Conservation (phyloP, 75 land plant genomes). For the Ceratopteris richardii region DNA sequence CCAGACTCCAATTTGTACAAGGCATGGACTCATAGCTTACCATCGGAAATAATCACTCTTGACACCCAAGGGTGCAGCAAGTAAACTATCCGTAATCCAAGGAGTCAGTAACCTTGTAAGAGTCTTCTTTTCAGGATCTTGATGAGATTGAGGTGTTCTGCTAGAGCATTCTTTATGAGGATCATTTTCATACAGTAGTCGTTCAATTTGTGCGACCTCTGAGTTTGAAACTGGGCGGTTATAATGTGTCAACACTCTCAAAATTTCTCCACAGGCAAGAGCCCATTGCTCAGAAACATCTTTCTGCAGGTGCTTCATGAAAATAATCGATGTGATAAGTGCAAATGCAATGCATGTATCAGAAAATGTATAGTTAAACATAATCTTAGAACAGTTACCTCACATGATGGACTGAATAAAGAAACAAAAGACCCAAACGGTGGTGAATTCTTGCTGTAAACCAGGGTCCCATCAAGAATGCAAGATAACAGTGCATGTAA, state of each 20-base stretch:
- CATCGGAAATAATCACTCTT: constrained; percentile 89
- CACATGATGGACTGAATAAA: constrained; percentile 59
- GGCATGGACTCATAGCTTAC: too few species aligned
- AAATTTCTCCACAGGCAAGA: constrained; percentile 82
- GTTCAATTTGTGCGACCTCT: constrained; percentile 24
- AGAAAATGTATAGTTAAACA: background rate
- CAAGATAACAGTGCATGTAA: constrained; percentile 77
- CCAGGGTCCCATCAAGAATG: constrained; percentile 74
- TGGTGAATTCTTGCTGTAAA: constrained; percentile 50
- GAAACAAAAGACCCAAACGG: constrained; percentile 83
- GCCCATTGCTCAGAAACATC: constrained; percentile 91
- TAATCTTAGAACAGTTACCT: constrained; percentile 35
- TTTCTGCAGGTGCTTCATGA: constrained; percentile 36
- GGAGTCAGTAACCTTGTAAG: constrained; percentile 72
- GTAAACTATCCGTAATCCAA: constrained; percentile 93
- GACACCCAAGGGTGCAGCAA: constrained; percentile 77
- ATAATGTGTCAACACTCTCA: constrained; percentile 81
- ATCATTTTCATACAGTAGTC: background rate
- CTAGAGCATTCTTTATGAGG: background rate
- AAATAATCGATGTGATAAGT: too few species aligned
- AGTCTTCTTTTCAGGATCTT: constrained; percentile 47
- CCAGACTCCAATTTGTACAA: too few species aligned
- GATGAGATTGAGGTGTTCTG: background rate
- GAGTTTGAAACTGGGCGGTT: constrained; percentile 69
- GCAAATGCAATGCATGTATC: background rate